phyloP scores from a whole-genome alignment of 306 rosid genomes.

The Fragaria ananassa region DNA sequence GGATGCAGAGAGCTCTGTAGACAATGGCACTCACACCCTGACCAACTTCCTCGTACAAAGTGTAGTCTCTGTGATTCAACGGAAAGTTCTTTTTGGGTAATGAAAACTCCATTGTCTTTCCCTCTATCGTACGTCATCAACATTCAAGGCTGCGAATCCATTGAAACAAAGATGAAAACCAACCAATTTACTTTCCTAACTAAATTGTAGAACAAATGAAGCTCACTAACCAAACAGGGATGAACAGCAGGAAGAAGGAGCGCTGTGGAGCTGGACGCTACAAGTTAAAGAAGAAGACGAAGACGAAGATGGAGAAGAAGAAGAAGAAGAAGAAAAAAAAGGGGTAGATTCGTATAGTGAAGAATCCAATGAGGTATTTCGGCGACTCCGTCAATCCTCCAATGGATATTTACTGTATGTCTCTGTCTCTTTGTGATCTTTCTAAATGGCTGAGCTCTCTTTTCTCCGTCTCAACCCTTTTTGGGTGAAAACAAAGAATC shows the following conservation, averaged over 20 bases:
- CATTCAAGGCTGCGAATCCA: slow-evolving; percentile 11
- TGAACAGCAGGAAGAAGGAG: background rate
- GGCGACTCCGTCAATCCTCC: slow-evolving; percentile 11
- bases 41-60: slow-evolving; percentile 89
- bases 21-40: slow-evolving; percentile 94
- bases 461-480: background rate
- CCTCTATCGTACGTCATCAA: slow-evolving; percentile 10
- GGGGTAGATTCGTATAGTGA: background rate
- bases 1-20: slow-evolving; percentile 78
- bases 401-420: background rate
- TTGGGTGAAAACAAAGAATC: background rate
- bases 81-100: slow-evolving; percentile 60
- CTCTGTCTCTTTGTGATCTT: background rate
- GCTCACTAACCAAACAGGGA: background rate
- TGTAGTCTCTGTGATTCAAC: slow-evolving; percentile 59
- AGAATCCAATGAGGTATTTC: slow-evolving; percentile 16
- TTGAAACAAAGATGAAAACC: background rate
- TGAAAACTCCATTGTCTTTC: slow-evolving; percentile 45
- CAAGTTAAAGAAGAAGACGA: background rate
- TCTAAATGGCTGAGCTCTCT: background rate
- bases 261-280: background rate
- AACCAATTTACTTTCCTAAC: background rate
- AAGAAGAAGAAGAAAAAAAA: too few relatives aligned
- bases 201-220: too few relatives aligned
- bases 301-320: background rate